These are phyloP conservation scores for Neurospora cerealis DNA, from an alignment of 495 filamentous ascomycete species.

Conservation along the genomic window DNA sequence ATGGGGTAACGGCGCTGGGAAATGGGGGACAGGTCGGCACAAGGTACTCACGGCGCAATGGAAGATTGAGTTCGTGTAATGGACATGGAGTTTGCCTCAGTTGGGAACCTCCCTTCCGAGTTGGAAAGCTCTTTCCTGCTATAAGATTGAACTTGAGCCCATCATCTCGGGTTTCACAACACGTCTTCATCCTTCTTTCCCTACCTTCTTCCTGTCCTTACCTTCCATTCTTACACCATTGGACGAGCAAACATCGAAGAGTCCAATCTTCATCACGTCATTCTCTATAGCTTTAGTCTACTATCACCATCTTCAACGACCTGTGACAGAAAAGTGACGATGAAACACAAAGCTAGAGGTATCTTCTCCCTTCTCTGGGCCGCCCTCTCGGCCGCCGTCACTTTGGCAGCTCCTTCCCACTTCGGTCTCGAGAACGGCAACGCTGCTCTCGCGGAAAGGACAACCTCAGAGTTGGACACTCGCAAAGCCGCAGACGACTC, in stretches of 20 bases:
- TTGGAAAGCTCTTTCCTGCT: background rate
- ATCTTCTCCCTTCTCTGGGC: background rate
- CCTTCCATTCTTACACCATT: background rate
- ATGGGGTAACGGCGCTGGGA: background rate
- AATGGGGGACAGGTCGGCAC: background rate
- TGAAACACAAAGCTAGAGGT: background rate
- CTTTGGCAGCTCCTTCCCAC: background rate
- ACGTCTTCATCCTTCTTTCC: background rate
- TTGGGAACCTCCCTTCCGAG: background rate
- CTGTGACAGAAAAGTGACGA: background rate
- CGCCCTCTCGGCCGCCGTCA: background rate
- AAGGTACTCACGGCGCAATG: background rate
- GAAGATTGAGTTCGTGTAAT: background rate
- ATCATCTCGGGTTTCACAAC: background rate
- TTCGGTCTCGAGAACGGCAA: background rate
- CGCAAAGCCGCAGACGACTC: background rate
- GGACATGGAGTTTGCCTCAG: background rate
- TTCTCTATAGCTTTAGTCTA: too few relatives aligned
- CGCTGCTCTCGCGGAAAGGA: background rate
- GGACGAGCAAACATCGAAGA: background rate
- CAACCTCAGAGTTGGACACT: background rate
- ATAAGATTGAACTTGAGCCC: background rate
- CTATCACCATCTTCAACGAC: background rate
- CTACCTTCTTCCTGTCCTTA: background rate
- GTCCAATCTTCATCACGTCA: background rate